Evolutionary conservation across 108 stramenopile genomes (phyloP), one percentile per base, ranked within the genome.

Genomic region (Skeletonema grethae): DNA sequence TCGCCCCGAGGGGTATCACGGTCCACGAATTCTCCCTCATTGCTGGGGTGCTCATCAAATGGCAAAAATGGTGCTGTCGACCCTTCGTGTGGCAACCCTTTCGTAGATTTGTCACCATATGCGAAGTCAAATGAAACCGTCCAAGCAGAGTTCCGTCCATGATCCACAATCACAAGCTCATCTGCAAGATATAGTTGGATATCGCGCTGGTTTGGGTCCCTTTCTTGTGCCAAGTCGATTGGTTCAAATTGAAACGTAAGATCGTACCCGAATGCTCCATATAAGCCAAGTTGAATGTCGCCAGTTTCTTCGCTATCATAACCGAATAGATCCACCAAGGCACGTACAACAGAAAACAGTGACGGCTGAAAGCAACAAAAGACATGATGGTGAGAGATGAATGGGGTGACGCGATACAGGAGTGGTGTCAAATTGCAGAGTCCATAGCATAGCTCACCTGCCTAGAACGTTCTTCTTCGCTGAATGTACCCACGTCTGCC

Each of bases 221-320:
- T 86, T 7, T 84, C 80, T 75, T 95, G 92, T 18, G 82, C 76
- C 68, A 93, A 61, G n/a, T 91, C 61, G 57, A 98, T 96, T 6
- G 97, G 93, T 72, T 98, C 98, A 72, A 98, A 97, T 71, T 97
- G 95, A 82, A 97, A 98, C 7, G 97, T 97, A 30, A 98, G 80
- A 72, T 98, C 98, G 69, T 98, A 98, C 53, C 98, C 98, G 78
- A 98, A 96, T 55, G 96, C 95, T 48, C 98, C 98, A 66, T 97
- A 97, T 29, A 98, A 79, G 31, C 98, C 98, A 29, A 98, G 81
- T 67, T 98, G 97, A 8, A 94, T 81, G 72, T 97, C 96, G 31
- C 89, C 95, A 57, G 69, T 86, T 64, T 91, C 69, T 8, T 80
- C 72, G 25, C 72, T 80, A 57, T 87, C 85, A 69, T 93, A 93